Conservation (phyloP, 2,329 filamentous ascomycete species). For the Ascochyta pisi region DNA sequence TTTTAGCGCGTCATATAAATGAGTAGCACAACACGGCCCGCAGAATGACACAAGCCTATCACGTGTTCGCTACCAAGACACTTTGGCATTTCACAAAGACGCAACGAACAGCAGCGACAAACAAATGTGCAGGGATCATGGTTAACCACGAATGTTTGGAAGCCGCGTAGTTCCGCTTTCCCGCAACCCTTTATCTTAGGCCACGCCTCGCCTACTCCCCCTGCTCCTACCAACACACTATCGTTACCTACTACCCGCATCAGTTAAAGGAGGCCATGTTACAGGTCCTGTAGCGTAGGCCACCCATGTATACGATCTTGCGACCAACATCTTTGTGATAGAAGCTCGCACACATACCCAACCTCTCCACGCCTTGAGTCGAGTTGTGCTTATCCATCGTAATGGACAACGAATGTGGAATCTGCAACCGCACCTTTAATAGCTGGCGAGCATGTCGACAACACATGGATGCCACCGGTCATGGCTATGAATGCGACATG, state of each 20-base stretch:
- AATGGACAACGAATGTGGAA: constrained; percentile 21
- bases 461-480: constrained; percentile 28
- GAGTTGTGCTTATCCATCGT: neutral
- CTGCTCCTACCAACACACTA: neutral
- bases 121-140: neutral
- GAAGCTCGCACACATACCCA: neutral
- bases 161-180: neutral
- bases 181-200: neutral
- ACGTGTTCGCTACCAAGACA: neutral
- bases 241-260: no score
- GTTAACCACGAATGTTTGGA: neutral
- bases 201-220: neutral
- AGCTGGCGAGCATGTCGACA: constrained; percentile 18
- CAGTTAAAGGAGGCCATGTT: no score
- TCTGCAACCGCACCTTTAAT: constrained; percentile 22
- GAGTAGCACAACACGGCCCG: neutral
- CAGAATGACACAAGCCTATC: neutral
- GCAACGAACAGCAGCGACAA: neutral
- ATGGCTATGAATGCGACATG: constrained; percentile 22
- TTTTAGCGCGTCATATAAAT: neutral
- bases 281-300: no score
- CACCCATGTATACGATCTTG: no score
- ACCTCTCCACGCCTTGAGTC: neutral
- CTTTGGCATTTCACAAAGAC: neutral
- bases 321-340: no score